Evolutionary conservation across 1,139 yeast genomes (phyloP), one percentile per base, ranked within the genome.

Genomic region (Blastobotrys raffinosifermentans): DNA sequence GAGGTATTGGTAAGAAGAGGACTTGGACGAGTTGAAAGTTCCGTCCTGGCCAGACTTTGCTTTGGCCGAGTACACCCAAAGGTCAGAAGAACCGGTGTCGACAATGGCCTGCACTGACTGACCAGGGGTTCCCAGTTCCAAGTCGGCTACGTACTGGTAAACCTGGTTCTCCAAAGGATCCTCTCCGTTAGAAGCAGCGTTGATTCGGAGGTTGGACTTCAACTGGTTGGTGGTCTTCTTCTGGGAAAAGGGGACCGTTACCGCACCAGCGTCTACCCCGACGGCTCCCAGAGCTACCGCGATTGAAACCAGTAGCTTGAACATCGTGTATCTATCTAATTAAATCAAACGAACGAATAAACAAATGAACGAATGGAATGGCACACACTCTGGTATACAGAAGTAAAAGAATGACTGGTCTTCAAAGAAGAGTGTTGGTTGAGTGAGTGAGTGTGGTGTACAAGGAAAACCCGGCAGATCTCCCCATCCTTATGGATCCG

Each of bases 1-100:
- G 20, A 37, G 14, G 32, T 26, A 25, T 5, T 51, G 39, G 60
- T 67, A 77, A 4, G 75, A 49, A 2, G 67, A 44, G 14, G 45
- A 39, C 17, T 27, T 15, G 26, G 21, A 13, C 3, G 43, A 34
- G 26, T 32, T 32, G 17, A 29, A 41, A 17, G 38, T 13, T n/a
- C n/a, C n/a, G 25, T 13, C 15, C 7, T 6, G 7, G 7, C 14
- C 7, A 25, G 27, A n/a, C 7, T 7, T 6, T n/a, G 11, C 21
- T 21, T 14, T 25, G 20, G 2, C 27, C 25, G 4, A 21, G 25
- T 13, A 20, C 27, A 14, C 26, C 32, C 32, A 18, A 5, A 18
- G 23, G 15, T 19, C 32, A 11, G 11, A 7, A 7, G 23, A 18
- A 16, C 32, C 32, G 32, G 30, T 20, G 32, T 36, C 32, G 19